Evolutionary conservation across 805 yeast genomes (phyloP).

Genomic region (Schwanniomyces sp.): DNA sequence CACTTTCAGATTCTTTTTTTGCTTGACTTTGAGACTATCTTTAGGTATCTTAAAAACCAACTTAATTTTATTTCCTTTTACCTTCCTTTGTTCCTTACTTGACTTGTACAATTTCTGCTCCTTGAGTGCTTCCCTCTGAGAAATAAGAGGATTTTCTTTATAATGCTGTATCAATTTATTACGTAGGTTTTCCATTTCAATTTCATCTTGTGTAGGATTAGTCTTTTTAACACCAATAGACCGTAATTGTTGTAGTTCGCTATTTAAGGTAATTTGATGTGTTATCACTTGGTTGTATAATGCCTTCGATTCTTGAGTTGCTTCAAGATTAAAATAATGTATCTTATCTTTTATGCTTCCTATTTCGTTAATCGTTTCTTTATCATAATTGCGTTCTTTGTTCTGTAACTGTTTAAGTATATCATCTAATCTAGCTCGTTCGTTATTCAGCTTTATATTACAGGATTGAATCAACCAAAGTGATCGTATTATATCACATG

Average conservation of each 20-base stretch:
- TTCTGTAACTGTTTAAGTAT: constrained; percentile 11
- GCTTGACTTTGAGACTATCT: not conserved
- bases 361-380: constrained; percentile 6
- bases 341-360: constrained; percentile 9
- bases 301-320: constrained; percentile 25
- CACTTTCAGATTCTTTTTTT: not conserved
- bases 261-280: constrained; percentile 23
- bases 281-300: constrained; percentile 29
- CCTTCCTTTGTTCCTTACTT: not conserved
- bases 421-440: constrained; percentile 16
- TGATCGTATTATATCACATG: constrained; percentile 43
- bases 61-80: constrained; percentile 5
- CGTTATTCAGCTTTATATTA: constrained; percentile 26
- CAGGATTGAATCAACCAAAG: constrained; percentile 42
- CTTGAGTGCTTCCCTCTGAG: constrained; percentile 38
- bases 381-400: not conserved
- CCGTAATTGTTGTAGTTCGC: constrained; percentile 26
- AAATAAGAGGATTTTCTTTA: constrained; percentile 29
- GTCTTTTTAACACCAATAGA: constrained; percentile 12
- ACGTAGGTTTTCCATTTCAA: constrained; percentile 19
- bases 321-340: constrained; percentile 14
- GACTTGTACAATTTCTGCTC: constrained; percentile 19
- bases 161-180: constrained; percentile 35
- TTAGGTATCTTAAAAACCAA: constrained; percentile 8
- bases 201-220: constrained; percentile 7